These are phyloP conservation scores for Lolium rigidum DNA, from an alignment of 176 grass and related monocot species.

Conservation along the genomic window DNA sequence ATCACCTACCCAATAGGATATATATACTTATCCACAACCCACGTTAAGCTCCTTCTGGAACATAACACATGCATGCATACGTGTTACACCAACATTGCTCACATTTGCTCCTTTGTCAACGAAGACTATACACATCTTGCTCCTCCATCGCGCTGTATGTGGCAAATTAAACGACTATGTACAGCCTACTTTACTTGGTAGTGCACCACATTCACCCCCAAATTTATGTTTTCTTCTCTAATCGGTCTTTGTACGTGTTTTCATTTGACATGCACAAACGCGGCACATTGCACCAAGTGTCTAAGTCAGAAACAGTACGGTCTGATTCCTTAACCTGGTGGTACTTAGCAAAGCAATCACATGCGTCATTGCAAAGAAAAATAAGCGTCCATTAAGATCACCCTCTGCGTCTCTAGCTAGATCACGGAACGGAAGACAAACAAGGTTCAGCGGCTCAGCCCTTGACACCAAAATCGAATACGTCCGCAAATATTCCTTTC, in stretches of 20 bases:
- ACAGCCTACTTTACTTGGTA: background rate
- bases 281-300: background rate
- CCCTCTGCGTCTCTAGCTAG: background rate
- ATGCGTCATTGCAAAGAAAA: background rate
- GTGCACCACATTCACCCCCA: background rate
- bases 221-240: background rate
- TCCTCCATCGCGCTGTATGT: background rate
- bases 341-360: no score
- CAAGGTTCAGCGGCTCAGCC: no score
- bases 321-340: background rate
- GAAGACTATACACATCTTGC: background rate
- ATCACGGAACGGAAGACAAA: background rate
- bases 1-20: background rate
- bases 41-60: conserved; percentile 26
- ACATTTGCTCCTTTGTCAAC: background rate
- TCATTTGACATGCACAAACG: background rate
- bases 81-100: background rate
- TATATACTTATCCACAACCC: background rate
- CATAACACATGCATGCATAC: background rate
- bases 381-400: background rate
- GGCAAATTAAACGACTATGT: background rate
- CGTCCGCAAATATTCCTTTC: background rate
- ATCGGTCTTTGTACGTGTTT: background rate
- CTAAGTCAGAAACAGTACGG: background rate
- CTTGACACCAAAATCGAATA: background rate